Evolutionary conservation across 116 monocot species (phyloP).

Genomic region (Papilionanthe hybrid): DNA sequence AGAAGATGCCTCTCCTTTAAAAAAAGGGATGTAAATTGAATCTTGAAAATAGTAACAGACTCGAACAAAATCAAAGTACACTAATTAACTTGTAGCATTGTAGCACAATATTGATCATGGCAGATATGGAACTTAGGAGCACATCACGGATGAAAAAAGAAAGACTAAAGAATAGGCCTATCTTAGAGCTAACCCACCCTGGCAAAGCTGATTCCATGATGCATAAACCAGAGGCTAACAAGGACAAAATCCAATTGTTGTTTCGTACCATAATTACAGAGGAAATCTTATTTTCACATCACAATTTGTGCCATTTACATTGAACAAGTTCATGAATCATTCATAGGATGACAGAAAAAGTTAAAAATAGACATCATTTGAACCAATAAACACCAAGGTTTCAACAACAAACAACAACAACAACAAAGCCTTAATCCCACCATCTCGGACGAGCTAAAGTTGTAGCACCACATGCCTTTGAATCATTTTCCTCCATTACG

Average conservation of each 20-base stretch:
- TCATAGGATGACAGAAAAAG: not conserved
- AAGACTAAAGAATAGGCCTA: not conserved
- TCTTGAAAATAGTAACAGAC: not conserved
- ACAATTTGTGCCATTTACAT: not conserved
- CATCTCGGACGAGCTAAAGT: too few relatives aligned
- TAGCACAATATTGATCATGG: not conserved
- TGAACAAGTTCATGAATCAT: not conserved
- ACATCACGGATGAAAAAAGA: not conserved
- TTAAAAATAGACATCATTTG: not conserved
- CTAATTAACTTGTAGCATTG: not conserved
- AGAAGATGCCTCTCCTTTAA: not conserved
- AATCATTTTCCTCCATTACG: too few relatives aligned
- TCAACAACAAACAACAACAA: too few relatives aligned
- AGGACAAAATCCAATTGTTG: not conserved
- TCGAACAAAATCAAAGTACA: not conserved
- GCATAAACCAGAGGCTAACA: not conserved
- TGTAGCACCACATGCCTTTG: too few relatives aligned
- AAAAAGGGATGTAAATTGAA: not conserved
- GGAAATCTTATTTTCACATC: too few relatives aligned
- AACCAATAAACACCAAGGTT: not conserved
- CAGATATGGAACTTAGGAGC: not conserved
- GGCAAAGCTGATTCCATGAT: not conserved
- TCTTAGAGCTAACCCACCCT: not conserved
- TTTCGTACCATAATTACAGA: not conserved
- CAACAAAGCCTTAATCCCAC: too few relatives aligned